Conservation (phyloP, 2,329 filamentous ascomycete species). For the Nemania serpens region DNA sequence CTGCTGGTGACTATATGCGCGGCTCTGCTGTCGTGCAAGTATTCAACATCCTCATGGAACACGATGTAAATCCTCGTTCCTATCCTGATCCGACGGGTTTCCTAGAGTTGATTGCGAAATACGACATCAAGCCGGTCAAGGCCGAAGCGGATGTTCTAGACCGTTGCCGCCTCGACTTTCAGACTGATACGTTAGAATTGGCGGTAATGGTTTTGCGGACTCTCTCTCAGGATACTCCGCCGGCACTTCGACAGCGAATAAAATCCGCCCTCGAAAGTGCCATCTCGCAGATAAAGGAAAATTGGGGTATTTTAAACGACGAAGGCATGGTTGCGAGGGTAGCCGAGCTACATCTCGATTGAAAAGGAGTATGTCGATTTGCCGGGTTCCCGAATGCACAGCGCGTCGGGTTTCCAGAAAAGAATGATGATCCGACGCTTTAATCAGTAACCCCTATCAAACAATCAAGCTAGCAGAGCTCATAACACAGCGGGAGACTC, state of each 20-base stretch:
- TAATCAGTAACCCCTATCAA: too few species aligned
- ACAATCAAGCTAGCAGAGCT: too few species aligned
- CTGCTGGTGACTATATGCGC: constrained; percentile 23
- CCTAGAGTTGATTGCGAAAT: constrained; percentile 17
- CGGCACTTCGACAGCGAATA: constrained; percentile 6
- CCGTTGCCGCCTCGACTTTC: constrained; percentile 16
- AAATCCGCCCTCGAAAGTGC: constrained; percentile 3
- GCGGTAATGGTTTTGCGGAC: not conserved
- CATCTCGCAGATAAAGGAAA: not conserved
- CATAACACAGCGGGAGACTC: too few species aligned
- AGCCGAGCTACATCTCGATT: constrained; percentile 14
- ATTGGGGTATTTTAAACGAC: constrained; percentile 16
- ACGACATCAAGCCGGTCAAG: not conserved
- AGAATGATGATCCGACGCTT: too few species aligned
- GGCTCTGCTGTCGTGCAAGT: constrained; percentile 24
- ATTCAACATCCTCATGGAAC: constrained; percentile 19
- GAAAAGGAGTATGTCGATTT: not conserved
- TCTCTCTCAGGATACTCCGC: not conserved
- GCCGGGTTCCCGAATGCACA: not conserved
- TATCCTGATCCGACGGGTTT: constrained; percentile 5
- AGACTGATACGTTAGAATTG: constrained; percentile 23
- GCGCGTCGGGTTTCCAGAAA: too few species aligned
- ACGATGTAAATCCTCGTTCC: constrained; percentile 7
- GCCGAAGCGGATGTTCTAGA: not conserved
- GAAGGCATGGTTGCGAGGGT: constrained; percentile 16